These are phyloP conservation scores for Dendrobium catenatum DNA, from an alignment of 106 monocot genomes.

Conservation along the genomic window DNA sequence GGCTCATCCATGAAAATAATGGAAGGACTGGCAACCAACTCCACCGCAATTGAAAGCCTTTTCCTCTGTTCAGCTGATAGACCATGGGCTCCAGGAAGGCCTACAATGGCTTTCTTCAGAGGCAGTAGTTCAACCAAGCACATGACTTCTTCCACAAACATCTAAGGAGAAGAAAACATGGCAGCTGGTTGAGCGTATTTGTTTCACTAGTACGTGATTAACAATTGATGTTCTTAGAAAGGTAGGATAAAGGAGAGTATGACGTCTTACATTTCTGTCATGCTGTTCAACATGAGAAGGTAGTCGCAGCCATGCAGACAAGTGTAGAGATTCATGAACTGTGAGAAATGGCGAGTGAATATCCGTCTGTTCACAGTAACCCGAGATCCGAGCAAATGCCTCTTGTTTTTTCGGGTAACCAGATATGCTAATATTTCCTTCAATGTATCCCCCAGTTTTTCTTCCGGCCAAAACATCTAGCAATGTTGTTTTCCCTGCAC, in stretches of 20 bases:
- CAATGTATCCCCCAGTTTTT: slow-evolving; percentile 34
- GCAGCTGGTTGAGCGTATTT: background rate
- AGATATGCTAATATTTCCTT: slow-evolving; percentile 31
- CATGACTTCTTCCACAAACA: slow-evolving; percentile 68
- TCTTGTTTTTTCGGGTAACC: slow-evolving; percentile 42
- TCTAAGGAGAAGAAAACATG: slow-evolving; percentile 15
- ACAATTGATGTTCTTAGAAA: background rate
- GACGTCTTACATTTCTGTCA: slow-evolving; percentile 15
- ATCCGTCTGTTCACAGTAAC: slow-evolving; percentile 43
- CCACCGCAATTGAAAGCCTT: slow-evolving; percentile 66
- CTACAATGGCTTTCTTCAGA: slow-evolving; percentile 53
- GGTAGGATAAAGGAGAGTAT: background rate
- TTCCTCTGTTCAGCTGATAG: slow-evolving; percentile 66
- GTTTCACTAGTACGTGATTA: background rate
- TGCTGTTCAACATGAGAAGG: slow-evolving; percentile 13
- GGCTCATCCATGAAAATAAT: slow-evolving; percentile 83
- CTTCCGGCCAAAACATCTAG: slow-evolving; percentile 47
- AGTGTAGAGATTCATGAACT: slow-evolving; percentile 38
- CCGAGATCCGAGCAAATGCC: slow-evolving; percentile 30
- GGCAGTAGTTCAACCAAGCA: slow-evolving; percentile 41
- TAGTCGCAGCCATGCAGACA: slow-evolving; percentile 37
- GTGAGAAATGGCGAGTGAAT: slow-evolving; percentile 39
- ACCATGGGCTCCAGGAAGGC: slow-evolving; percentile 46
- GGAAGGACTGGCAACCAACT: slow-evolving; percentile 63
- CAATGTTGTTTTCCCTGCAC: slow-evolving; percentile 47